A percentile compares a stretch with the other conserved stretches of the same genome.
Conservation (phyloP, 345 rosid genomes). For the Moricandia moricandioides region DNA sequence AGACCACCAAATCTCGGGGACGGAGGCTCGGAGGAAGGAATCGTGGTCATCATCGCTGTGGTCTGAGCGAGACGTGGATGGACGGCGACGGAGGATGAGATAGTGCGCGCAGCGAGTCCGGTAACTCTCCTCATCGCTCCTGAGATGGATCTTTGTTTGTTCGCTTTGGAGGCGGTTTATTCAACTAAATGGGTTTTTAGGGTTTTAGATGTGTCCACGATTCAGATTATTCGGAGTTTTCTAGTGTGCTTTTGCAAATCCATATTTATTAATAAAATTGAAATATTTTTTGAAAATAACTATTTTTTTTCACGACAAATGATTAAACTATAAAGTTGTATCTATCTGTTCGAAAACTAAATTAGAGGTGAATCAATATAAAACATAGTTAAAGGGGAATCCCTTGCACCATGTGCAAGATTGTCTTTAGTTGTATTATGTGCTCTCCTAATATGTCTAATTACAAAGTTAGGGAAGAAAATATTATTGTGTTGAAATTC, state of each 20-base stretch:
- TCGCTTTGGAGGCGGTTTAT: not conserved
- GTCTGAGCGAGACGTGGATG: slow-evolving; percentile 44
- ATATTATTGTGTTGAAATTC: too few relatives aligned
- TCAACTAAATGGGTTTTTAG: slow-evolving; percentile 26
- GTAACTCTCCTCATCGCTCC: slow-evolving; percentile 52
- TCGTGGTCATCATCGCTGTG: slow-evolving; percentile 35
- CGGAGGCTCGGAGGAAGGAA: slow-evolving; percentile 28
- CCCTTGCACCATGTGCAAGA: too few relatives aligned
- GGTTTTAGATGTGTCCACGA: slow-evolving; percentile 35
- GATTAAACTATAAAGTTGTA: too few relatives aligned
- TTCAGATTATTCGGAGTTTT: not conserved
- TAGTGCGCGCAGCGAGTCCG: slow-evolving; percentile 42
- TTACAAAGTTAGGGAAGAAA: too few relatives aligned
- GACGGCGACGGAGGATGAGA: slow-evolving; percentile 37
- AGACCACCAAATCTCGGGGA: slow-evolving; percentile 35
- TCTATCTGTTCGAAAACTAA: too few relatives aligned
- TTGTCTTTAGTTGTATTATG: too few relatives aligned
- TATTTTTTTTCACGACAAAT: too few relatives aligned
- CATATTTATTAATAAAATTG: too few relatives aligned
- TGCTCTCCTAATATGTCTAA: too few relatives aligned
- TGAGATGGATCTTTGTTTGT: not conserved
- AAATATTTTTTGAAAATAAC: too few relatives aligned
- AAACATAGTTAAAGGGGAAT: too few relatives aligned
- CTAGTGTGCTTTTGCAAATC: not conserved
- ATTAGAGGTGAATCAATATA: too few relatives aligned